phyloP scores from a whole-genome alignment of 2,329 filamentous ascomycete species.

The Cadophora luteo-olivacea region DNA sequence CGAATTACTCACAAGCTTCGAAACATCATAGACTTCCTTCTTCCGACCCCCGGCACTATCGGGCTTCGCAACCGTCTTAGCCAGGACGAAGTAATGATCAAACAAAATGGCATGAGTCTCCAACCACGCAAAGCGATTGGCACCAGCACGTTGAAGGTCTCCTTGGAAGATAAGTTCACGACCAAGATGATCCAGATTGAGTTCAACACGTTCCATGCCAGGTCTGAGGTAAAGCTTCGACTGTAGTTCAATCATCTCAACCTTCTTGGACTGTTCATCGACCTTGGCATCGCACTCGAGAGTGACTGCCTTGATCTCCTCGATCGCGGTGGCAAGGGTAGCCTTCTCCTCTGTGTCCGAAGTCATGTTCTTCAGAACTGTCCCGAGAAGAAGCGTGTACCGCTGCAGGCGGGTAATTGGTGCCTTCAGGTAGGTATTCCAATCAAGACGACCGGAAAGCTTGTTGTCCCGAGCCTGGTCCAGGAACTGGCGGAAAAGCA shows the following conservation, averaged over 20 bases:
- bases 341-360: conserved; percentile 88
- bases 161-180: conserved; percentile 88
- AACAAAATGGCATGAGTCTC: conserved; percentile 94
- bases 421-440: conserved; percentile 93
- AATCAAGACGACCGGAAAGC: conserved; percentile 81
- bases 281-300: conserved; percentile 92
- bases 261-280: conserved; percentile 89
- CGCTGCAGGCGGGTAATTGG: conserved; percentile 92
- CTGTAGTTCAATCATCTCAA: conserved; percentile 84
- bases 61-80: conserved; percentile 74
- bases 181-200: conserved; percentile 94
- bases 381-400: conserved; percentile 83
- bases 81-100: conserved; percentile 93
- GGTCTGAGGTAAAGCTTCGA: conserved; percentile 84
- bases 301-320: conserved; percentile 90
- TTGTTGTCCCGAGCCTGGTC: conserved; percentile 81
- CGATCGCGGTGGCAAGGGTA: conserved; percentile 82
- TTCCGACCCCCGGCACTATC: conserved; percentile 76
- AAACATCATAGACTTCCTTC: conserved; percentile 88
- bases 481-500: conserved; percentile 85
- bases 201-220: conserved; percentile 83
- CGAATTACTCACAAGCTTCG: conserved; percentile 71
- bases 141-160: conserved; percentile 87
- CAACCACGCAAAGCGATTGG: conserved; percentile 89
- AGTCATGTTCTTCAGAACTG: conserved; percentile 82